phyloP scores from a whole-genome alignment of 805 yeast genomes.

The Blastobotrys parvus region DNA sequence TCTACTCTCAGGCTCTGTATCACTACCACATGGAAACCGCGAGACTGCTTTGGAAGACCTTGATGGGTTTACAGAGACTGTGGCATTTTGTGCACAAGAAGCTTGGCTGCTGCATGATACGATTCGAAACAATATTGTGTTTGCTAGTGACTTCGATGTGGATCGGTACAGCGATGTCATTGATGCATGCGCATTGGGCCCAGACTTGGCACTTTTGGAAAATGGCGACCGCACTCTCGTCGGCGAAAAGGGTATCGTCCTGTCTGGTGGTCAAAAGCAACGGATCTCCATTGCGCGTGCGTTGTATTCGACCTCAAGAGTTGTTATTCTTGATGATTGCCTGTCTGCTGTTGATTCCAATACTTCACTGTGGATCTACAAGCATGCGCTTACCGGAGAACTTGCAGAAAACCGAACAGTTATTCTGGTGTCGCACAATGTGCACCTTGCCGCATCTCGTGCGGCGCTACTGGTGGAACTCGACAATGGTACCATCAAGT shows the following conservation, averaged over 20 bases:
- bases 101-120: conserved; percentile 89
- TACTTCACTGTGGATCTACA: conserved; percentile 88
- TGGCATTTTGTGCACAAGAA: conserved; percentile 86
- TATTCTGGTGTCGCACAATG: conserved; percentile 85
- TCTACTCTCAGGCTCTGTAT: conserved; percentile 46
- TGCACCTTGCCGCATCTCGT: conserved; percentile 72
- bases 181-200: conserved; percentile 73
- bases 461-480: conserved; percentile 76
- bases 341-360: conserved; percentile 95
- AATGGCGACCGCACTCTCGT: conserved; percentile 90
- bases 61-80: conserved; percentile 42
- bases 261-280: conserved; percentile 97
- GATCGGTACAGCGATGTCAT: conserved; percentile 66
- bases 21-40: conserved; percentile 51
- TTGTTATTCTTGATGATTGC: conserved; percentile 84
- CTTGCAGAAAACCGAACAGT: conserved; percentile 81
- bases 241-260: conserved; percentile 94
- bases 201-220: conserved; percentile 74
- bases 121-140: conserved; percentile 66
- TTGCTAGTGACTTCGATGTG: conserved; percentile 58
- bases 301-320: conserved; percentile 73
- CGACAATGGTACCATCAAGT: conserved; percentile 69
- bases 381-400: conserved; percentile 81
- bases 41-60: conserved; percentile 57
- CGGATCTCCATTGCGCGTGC: conserved; percentile 95